A percentile compares a stretch with the other conserved stretches of the same genome.
These are phyloP conservation scores for Stropharia rugosoannulata DNA, from an alignment of 768 basidiomycete species.

Conservation along the genomic window DNA sequence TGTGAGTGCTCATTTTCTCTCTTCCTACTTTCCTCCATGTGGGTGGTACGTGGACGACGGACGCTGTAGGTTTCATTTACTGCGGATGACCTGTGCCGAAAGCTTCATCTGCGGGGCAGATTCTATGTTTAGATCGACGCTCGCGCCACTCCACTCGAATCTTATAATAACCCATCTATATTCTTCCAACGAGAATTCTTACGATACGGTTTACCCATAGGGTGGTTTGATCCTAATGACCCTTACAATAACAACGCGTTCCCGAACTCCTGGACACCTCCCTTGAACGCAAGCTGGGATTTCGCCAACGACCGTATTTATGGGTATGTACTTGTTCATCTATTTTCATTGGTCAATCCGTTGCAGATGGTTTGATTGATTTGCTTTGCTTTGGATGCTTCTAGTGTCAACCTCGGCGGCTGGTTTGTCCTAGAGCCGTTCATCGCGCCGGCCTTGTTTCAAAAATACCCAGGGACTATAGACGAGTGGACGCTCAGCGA, in stretches of 20 bases:
- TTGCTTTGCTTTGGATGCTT: constrained; percentile 3
- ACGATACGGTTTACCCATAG: constrained; percentile 26
- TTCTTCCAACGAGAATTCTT: too few species aligned
- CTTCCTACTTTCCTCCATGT: neutral
- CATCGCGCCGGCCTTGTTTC: constrained; percentile 63
- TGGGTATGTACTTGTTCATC: constrained; percentile 7
- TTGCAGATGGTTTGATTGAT: constrained; percentile 5
- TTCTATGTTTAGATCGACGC: neutral
- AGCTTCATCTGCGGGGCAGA: neutral
- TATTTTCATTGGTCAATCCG: neutral
- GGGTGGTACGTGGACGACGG: neutral
- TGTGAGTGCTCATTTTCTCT: constrained; percentile 43
- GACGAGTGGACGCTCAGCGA: constrained; percentile 72
- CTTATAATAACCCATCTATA: neutral
- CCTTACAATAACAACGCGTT: constrained; percentile 76
- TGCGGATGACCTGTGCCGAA: neutral
- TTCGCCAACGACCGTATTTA: constrained; percentile 61
- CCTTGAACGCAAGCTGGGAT: constrained; percentile 73
- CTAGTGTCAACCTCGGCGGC: constrained; percentile 75
- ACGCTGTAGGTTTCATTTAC: neutral
- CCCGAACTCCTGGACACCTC: constrained; percentile 79
- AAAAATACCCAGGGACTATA: constrained; percentile 51
- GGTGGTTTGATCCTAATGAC: constrained; percentile 65
- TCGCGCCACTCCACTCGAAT: neutral
- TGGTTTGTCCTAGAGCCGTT: constrained; percentile 79